phyloP scores from a whole-genome alignment of 2,329 filamentous ascomycete genomes.

The Arthrinium phaeospermum region DNA sequence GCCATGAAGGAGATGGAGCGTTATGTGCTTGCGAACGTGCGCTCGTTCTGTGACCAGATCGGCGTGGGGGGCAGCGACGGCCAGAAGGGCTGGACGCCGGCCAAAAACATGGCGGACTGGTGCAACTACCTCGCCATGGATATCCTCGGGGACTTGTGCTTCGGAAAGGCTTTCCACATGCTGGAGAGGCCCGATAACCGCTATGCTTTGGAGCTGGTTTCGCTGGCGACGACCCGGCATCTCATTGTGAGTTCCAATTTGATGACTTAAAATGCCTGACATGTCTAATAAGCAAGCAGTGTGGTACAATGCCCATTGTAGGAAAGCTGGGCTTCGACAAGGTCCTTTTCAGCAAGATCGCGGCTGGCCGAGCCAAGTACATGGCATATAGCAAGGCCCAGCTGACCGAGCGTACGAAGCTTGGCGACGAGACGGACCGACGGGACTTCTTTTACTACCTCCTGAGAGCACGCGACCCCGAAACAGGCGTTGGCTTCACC shows the following conservation, averaged over 20 bases:
- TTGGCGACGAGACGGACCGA: slow-evolving; percentile 69
- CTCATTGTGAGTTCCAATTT: slow-evolving; percentile 61
- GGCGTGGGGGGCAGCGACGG: slow-evolving; percentile 48
- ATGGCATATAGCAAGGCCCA: slow-evolving; percentile 74
- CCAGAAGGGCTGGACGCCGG: slow-evolving; percentile 60
- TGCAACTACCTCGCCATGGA: slow-evolving; percentile 68
- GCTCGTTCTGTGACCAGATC: slow-evolving; percentile 68
- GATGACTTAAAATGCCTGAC: not conserved
- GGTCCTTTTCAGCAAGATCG: slow-evolving; percentile 70
- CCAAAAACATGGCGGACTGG: slow-evolving; percentile 68
- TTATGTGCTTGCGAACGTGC: slow-evolving; percentile 68
- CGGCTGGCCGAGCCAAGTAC: slow-evolving; percentile 70
- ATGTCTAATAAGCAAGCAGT: slow-evolving; percentile 47
- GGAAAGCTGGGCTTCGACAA: slow-evolving; percentile 71
- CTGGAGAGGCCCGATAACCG: slow-evolving; percentile 64
- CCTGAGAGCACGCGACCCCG: slow-evolving; percentile 72
- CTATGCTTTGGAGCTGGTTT: slow-evolving; percentile 70
- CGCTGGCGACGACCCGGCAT: slow-evolving; percentile 71
- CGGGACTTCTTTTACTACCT: slow-evolving; percentile 81
- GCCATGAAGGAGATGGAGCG: slow-evolving; percentile 72
- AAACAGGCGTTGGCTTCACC: slow-evolving; percentile 70
- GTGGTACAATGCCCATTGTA: slow-evolving; percentile 73
- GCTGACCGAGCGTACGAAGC: slow-evolving; percentile 68
- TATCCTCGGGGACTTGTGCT: slow-evolving; percentile 65
- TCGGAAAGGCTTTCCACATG: slow-evolving; percentile 68